These are phyloP conservation scores for Massarina eburnea DNA, from an alignment of 2,329 filamentous ascomycete species.

Conservation along the genomic window DNA sequence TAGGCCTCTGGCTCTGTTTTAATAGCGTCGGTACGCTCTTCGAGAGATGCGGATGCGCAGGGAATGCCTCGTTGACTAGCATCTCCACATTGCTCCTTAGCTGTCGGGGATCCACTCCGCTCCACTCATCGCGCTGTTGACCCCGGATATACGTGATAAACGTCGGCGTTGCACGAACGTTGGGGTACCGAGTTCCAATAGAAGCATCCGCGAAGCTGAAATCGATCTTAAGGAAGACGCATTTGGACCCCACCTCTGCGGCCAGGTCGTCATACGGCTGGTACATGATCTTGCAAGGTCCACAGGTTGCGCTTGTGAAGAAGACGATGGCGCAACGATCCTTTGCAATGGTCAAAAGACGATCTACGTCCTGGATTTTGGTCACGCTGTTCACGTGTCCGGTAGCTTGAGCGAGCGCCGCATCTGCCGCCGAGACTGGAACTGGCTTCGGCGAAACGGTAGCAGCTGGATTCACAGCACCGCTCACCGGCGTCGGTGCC, in stretches of 20 bases:
- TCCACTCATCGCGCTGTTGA: conserved; percentile 76
- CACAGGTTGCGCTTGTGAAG: conserved; percentile 87
- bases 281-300: conserved; percentile 81
- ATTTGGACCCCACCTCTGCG: conserved; percentile 67
- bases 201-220: conserved; percentile 65
- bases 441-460: conserved; percentile 9
- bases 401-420: conserved; percentile 21
- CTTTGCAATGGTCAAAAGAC: conserved; percentile 60
- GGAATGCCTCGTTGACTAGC: conserved; percentile 73
- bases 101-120: conserved; percentile 68
- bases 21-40: conserved; percentile 72
- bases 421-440: conserved; percentile 10
- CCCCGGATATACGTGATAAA: conserved; percentile 84
- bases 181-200: conserved; percentile 60
- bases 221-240: conserved; percentile 80
- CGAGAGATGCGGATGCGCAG: conserved; percentile 72
- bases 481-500: conserved; percentile 50
- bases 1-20: conserved; percentile 64
- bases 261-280: conserved; percentile 81
- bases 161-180: conserved; percentile 77
- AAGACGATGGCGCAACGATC: conserved; percentile 79
- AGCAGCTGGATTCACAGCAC: conserved; percentile 4
- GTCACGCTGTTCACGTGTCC: conserved; percentile 64
- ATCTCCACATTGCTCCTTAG: conserved; percentile 73
- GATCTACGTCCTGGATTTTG: conserved; percentile 61